phyloP scores from a whole-genome alignment of 371 early-diverging fungal genomes.

The Rhizomucor miehei region DNA sequence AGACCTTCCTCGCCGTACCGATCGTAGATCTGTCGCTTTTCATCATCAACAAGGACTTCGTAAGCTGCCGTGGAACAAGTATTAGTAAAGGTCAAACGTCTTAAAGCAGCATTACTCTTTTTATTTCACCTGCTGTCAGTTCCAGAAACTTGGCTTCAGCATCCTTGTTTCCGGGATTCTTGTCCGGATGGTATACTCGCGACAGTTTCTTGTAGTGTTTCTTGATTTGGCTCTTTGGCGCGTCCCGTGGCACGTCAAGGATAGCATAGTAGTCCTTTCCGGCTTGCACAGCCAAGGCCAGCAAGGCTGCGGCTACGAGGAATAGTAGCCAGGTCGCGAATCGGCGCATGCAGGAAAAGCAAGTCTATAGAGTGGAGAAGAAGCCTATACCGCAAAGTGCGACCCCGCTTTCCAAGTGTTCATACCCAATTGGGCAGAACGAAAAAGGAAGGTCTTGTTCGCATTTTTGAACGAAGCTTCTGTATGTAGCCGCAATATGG shows the following conservation, averaged over 20 bases:
- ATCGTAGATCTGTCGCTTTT: slow-evolving; percentile 91
- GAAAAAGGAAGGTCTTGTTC: too few relatives aligned
- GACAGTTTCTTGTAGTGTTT: slow-evolving; percentile 88
- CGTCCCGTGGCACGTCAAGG: slow-evolving; percentile 81
- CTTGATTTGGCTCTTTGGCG: slow-evolving; percentile 83
- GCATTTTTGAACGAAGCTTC: too few relatives aligned
- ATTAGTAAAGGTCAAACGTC: not conserved
- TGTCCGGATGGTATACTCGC: slow-evolving; percentile 90
- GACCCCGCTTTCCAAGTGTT: not conserved
- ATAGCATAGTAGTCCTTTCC: slow-evolving; percentile 55
- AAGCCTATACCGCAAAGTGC: too few relatives aligned
- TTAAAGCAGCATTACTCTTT: too few relatives aligned
- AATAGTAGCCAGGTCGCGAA: slow-evolving; percentile 11
- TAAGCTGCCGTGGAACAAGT: slow-evolving; percentile 68
- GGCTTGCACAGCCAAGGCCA: slow-evolving; percentile 18
- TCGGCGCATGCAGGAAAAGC: slow-evolving; percentile 8
- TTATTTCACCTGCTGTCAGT: slow-evolving; percentile 63
- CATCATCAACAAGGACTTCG: slow-evolving; percentile 87
- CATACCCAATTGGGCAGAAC: not conserved
- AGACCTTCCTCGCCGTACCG: slow-evolving; percentile 93
- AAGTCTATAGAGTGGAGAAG: too few relatives aligned
- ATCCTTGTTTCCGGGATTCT: slow-evolving; percentile 78
- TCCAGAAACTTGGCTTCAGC: slow-evolving; percentile 92
- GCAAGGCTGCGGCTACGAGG: slow-evolving; percentile 4
- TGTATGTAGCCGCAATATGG: too few relatives aligned